phyloP scores from a whole-genome alignment of 441 rosid genomes.

The Mallotus repandus region DNA sequence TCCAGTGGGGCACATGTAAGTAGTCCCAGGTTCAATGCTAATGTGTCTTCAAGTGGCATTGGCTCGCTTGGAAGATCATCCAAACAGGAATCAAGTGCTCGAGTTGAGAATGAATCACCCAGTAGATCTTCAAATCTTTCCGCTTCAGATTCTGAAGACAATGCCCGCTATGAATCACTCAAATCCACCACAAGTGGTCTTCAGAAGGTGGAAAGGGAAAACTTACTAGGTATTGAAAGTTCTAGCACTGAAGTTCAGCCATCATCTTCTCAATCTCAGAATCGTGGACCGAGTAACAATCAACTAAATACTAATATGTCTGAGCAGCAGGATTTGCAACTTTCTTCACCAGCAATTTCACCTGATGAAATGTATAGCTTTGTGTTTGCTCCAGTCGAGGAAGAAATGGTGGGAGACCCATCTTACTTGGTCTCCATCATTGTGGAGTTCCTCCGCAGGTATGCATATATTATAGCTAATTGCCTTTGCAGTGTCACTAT shows the following conservation, averaged over 20 bases:
- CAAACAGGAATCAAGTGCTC: constrained; percentile 32
- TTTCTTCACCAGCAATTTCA: constrained; percentile 76
- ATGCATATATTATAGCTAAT: constrained; percentile 22
- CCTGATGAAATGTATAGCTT: constrained; percentile 88
- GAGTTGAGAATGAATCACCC: constrained; percentile 34
- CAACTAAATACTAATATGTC: constrained; percentile 45
- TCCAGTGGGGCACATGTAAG: constrained; percentile 35
- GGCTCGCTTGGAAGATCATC: constrained; percentile 36
- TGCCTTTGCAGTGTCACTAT: neutral
- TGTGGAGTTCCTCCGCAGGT: constrained; percentile 90
- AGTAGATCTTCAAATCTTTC: constrained; percentile 41
- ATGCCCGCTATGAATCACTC: constrained; percentile 31
- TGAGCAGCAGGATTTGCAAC: constrained; percentile 69
- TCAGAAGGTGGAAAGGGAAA: constrained; percentile 40
- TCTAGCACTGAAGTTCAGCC: constrained; percentile 32
- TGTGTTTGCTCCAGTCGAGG: constrained; percentile 87
- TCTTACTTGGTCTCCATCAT: constrained; percentile 82
- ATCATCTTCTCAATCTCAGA: constrained; percentile 35
- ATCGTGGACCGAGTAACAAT: constrained; percentile 41
- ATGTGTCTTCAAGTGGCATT: constrained; percentile 38
- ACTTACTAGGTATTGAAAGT: constrained; percentile 35
- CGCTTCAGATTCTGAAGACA: constrained; percentile 55
- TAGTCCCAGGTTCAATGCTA: constrained; percentile 31
- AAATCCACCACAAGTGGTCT: constrained; percentile 37
- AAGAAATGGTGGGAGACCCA: constrained; percentile 80